Base-by-base conservation (phyloP, 768 basidiomycete genomes). In the Myochromella boudieri region DNA sequence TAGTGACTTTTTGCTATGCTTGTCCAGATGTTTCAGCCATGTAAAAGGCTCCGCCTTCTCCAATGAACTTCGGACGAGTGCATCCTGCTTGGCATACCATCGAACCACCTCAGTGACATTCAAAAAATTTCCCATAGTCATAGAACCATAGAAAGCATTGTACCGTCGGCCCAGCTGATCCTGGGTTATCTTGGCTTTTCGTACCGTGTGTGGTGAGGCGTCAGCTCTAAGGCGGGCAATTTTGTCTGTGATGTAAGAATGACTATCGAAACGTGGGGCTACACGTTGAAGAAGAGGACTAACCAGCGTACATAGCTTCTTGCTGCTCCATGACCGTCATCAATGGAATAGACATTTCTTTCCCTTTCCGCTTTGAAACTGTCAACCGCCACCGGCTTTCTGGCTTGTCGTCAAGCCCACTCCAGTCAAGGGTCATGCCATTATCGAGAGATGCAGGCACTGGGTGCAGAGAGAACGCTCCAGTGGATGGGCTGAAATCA, bases 381-480 rank as follows among this genome's bases (percentile, higher is more conserved):
- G 79, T 71, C 46, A 83, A 59, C 2, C 73, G 61, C 87, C 87
- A 88, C 33, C 77, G 76, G 47, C 69, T 77, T 29, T 87, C 85
- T n/a, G 56, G 25, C 53, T 66, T 75, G 28, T 82, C 80, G 22
- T 85, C 62, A 22, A 71, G 61, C n/a, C 76, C 73, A n/a, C 78
- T 74, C 88, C 88, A 91, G 56, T 91, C 88, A 27, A 90, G 65
- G 1, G 85, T 85, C 21, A 70, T 67, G 4, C 87, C 88, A 46
- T 84, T 81, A 59, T 89, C 78, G 5, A 75, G 72, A 6, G 87
- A 88, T 5, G 77, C 65, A 0, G 87, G 87, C 7, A 90, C 77
- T 10, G 88, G 88, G 56, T 88, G 85, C 3, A 65, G 56, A 15
- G 57, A 56, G 4, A 62, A 62, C 24, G 66, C 54, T 15, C 76